Base-by-base conservation (phyloP, 345 rosid species). In the Sisymbrium altissimum region DNA sequence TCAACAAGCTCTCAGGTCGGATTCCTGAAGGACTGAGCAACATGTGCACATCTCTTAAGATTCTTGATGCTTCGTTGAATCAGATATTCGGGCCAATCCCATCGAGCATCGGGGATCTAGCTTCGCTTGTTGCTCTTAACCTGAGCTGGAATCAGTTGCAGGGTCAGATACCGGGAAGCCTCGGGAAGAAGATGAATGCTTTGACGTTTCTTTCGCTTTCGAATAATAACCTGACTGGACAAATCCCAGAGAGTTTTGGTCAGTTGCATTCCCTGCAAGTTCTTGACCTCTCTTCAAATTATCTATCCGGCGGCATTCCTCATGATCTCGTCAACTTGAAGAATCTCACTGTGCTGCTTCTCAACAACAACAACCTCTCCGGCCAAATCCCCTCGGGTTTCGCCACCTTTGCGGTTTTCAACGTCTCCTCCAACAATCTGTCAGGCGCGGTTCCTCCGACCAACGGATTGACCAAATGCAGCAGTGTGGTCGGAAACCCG, bases 51-150 rank as follows among this genome's bases (percentile, higher is more conserved):
- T 84, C 85, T 67, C 88, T 86, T 30, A 84, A 68, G 76, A 58
- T 84, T 71, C 81, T 86, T 35, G 88, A 83, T 80, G 81, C 57
- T 27, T 84, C 90, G 12, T n/a, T 60, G 68, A 86, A 86, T 81
- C 84, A 81, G 79, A 83, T 86, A 36, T 54, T 9, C 8, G 88
- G 90, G 30, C 2, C 64, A 27, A 66, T 84, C 12, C 88, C 90
- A 10, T 69, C 85, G 15, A 73, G 78, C 48, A 33, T 86, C 1
- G 81, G 82, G 5, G 72, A 79, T 46, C 62, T 84, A 66, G 62
- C 40, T 38, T 83, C 86, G 3, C 87, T 86, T 29, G 80, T 83
- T 56, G 79, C 81, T 39, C 84, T 86, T 41, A 82, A 86, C 61
- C 70, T 84, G 55, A 86, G 88, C 71, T 70, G 78, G 77, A 86